Evolutionary conservation across 257 asterid genomes (phyloP).

Genomic region (Petunia secreta): DNA sequence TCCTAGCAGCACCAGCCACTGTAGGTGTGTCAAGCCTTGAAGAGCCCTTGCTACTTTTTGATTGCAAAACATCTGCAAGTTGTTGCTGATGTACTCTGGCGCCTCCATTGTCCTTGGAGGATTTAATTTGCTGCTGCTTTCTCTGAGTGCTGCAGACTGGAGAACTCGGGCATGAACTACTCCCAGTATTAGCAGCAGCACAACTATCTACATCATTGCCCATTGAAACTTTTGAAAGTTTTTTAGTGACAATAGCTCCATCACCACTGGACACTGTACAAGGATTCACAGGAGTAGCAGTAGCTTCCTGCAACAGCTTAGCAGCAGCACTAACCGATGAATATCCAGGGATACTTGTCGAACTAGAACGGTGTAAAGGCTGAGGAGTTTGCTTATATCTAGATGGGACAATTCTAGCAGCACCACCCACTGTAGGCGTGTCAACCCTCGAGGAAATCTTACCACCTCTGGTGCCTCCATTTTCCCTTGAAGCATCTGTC

Average conservation of each 20-base stretch:
- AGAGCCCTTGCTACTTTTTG: slow-evolving; percentile 24
- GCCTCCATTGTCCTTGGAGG: slow-evolving; percentile 40
- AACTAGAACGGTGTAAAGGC: slow-evolving; percentile 43
- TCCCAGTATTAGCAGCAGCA: slow-evolving; percentile 32
- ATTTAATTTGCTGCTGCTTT: slow-evolving; percentile 40
- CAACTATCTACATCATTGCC: slow-evolving; percentile 40
- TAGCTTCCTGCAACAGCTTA: slow-evolving; percentile 70
- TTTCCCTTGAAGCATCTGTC: no score
- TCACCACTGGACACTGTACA: slow-evolving; percentile 25
- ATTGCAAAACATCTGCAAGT: slow-evolving; percentile 28
- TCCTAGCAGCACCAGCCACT: slow-evolving; percentile 42
- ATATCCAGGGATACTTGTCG: slow-evolving; percentile 38
- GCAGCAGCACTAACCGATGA: slow-evolving; percentile 62
- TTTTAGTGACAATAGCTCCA: slow-evolving; percentile 35
- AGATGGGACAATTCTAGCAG: slow-evolving; percentile 64
- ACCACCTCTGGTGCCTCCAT: no score
- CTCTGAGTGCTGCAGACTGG: slow-evolving; percentile 46
- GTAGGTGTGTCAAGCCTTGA: slow-evolving; percentile 71
- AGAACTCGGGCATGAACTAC: slow-evolving; percentile 61
- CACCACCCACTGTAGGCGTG: slow-evolving; percentile 51
- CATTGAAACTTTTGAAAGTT: slow-evolving; percentile 42
- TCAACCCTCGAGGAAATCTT: slow-evolving; percentile 50
- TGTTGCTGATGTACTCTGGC: slow-evolving; percentile 37
- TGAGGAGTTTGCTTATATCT: slow-evolving; percentile 54
- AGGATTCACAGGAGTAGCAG: slow-evolving; percentile 35